A percentile compares a stretch with the other conserved stretches of the same genome.
phyloP scores from a whole-genome alignment of 2,329 filamentous ascomycete species.

The Hymenotorrendiella dingleyae region DNA sequence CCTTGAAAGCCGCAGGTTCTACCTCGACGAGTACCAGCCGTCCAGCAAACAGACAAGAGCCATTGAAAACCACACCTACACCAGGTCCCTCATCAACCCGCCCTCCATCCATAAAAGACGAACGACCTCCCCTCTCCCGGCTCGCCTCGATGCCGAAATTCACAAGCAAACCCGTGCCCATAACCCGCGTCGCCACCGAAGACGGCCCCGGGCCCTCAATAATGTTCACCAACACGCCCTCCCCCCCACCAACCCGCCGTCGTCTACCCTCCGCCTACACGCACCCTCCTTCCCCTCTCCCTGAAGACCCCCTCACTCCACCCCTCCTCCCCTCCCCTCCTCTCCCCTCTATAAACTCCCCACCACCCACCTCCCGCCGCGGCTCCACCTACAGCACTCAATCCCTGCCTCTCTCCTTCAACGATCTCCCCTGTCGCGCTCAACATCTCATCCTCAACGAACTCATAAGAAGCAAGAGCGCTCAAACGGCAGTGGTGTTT shows the following conservation, averaged over 20 bases:
- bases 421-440: conserved; percentile 76
- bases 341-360: conserved; percentile 10
- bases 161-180: conserved; percentile 66
- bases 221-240: conserved; percentile 58
- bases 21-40: conserved; percentile 7
- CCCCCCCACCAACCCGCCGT: conserved; percentile 17
- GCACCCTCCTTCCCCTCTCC: conserved; percentile 11
- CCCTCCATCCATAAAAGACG: conserved; percentile 1
- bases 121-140: conserved; percentile 44
- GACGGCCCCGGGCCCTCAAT: conserved; percentile 65
- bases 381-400: conserved; percentile 51
- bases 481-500: conserved; percentile 70
- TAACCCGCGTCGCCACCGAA: conserved; percentile 59
- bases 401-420: conserved; percentile 70
- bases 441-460: conserved; percentile 87
- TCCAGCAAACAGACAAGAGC: conserved; percentile 10
- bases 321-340: conserved; percentile 2
- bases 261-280: conserved; percentile 27
- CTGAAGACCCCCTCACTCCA: conserved; percentile 3
- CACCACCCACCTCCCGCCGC: conserved; percentile 9
- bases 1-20: conserved; percentile 8
- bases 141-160: conserved; percentile 58
- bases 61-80: conserved; percentile 2
- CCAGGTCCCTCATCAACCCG: conserved; percentile 5
- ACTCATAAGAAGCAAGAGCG: conserved; percentile 63